Percentiles rank a stretch among this genome's conserved stretches.
These are phyloP conservation scores for Monosporascus sp. DNA, from an alignment of 2,329 filamentous ascomycete genomes.

Conservation along the genomic window DNA sequence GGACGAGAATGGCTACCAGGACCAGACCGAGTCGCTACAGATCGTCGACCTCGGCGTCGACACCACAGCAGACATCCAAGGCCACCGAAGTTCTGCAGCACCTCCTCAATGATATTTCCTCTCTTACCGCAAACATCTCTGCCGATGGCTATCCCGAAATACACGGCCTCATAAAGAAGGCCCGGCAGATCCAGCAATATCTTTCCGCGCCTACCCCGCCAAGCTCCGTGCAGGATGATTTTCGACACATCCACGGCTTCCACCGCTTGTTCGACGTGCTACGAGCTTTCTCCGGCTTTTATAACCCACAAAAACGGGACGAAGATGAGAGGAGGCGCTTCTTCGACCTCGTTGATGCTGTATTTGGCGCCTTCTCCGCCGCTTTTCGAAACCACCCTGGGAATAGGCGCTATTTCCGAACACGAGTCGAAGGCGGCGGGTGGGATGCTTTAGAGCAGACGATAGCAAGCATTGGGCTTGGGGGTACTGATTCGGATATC, in stretches of 20 bases:
- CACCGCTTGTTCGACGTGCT: conserved; percentile 65
- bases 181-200: conserved; percentile 62
- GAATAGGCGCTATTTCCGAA: conserved; percentile 82
- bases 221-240: conserved; percentile 65
- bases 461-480: conserved; percentile 61
- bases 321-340: conserved; percentile 58
- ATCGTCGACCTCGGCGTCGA: conserved; percentile 59
- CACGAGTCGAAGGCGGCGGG: conserved; percentile 68
- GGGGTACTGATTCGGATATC: conserved; percentile 60
- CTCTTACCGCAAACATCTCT: conserved; percentile 26
- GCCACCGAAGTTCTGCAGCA: conserved; percentile 53
- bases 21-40: conserved; percentile 53
- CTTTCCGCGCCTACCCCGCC: conserved; percentile 42
- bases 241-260: conserved; percentile 76
- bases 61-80: conserved; percentile 50
- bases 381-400: conserved; percentile 74
- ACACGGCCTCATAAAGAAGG: conserved; percentile 44
- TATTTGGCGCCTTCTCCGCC: conserved; percentile 69
- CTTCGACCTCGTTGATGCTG: conserved; percentile 64
- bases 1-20: conserved; percentile 32
- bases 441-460: conserved; percentile 72
- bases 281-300: conserved; percentile 67
- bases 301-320: conserved; percentile 59
- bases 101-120: conserved; percentile 44
- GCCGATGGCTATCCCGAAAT: conserved; percentile 42